phyloP scores from a whole-genome alignment of 1,284 basidiomycete genomes.

The Trametes polyzona region DNA sequence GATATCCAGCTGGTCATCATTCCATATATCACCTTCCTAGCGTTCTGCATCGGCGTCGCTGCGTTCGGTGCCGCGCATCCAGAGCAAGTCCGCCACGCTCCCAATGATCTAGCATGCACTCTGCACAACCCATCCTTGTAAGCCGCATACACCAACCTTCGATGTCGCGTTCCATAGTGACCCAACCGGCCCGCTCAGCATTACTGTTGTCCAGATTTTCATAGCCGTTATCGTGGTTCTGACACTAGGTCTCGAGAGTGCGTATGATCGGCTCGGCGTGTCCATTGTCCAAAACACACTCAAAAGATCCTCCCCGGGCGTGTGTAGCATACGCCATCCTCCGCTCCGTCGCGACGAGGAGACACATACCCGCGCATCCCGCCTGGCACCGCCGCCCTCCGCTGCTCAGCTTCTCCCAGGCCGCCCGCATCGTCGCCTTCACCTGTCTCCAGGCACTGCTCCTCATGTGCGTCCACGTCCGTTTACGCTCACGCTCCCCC shows the following conservation, averaged over 20 bases:
- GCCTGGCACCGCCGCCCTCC: background rate
- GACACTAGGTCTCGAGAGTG: conserved; percentile 25
- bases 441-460: conserved; percentile 27
- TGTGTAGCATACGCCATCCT: conserved; percentile 23
- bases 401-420: conserved; percentile 15
- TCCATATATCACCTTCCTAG: conserved; percentile 27
- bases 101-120: conserved; percentile 25
- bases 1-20: conserved; percentile 21
- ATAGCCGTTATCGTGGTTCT: conserved; percentile 17
- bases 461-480: conserved; percentile 22
- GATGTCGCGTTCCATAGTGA: conserved; percentile 21
- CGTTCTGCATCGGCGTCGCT: conserved; percentile 9
- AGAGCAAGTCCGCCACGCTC: conserved; percentile 19
- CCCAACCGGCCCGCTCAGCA: conserved; percentile 13
- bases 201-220: conserved; percentile 21
- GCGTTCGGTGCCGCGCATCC: conserved; percentile 20
- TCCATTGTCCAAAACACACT: background rate
- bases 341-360: conserved; percentile 18
- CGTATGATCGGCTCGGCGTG: background rate
- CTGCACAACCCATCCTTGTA: conserved; percentile 25
- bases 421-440: conserved; percentile 24
- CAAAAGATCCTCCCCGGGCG: background rate
- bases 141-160: conserved; percentile 2
- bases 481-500: background rate
- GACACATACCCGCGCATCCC: conserved; percentile 6